Evolutionary conservation across 805 yeast species (phyloP), one percentile per base, ranked within the genome.

Genomic region (Starmerella geochares): DNA sequence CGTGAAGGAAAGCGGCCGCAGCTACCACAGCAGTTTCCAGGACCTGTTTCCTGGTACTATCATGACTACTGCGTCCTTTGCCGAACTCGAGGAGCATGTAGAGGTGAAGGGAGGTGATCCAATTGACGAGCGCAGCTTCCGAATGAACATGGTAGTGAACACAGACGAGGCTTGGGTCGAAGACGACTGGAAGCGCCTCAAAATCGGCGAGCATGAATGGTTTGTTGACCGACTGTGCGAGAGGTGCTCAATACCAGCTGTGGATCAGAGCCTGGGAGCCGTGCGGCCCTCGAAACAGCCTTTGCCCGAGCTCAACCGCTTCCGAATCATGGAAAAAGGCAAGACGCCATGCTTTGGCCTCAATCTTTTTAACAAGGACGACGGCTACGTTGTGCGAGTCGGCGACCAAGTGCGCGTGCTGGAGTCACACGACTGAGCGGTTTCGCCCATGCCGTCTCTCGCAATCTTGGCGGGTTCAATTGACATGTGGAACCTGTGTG

Each of bases 241-340:
- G 10, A 58, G 69, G 14, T 66, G 69, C 55, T 56, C 58, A 3
- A 60, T 65, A 36, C 63, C 69, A 3, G 62, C 65, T 1, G 61
- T 66, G 24, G 59, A 65, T 31, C 51, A 55, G 13, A 52, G 47
- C 23, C 47, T 37, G 3, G 68, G 67, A 13, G 43, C 39, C 27
- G 48, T 58, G 29, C 44, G 57, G n/a, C 37, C 54, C 21, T 21
- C 50, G 20, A 47, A 53, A 40, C 62, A 60, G 52, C 68, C 68
- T 5, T 54, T 53, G 47, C 64, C 62, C 33, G 51, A 61, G 9
- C 52, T 66, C 54, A 58, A 59, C 29, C 46, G 55, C 43, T 62
- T 55, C 57, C 54, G 69, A 6, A 50, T 63, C 6, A 51, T 65
- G 21, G 67, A 63, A 43, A 50, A 54, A 14, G 67, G 66, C 10